Percentiles rank a stretch among this genome's conserved stretches.
Evolutionary conservation across 1,284 basidiomycete species (phyloP).

Genomic region (Tilletia indica): DNA sequence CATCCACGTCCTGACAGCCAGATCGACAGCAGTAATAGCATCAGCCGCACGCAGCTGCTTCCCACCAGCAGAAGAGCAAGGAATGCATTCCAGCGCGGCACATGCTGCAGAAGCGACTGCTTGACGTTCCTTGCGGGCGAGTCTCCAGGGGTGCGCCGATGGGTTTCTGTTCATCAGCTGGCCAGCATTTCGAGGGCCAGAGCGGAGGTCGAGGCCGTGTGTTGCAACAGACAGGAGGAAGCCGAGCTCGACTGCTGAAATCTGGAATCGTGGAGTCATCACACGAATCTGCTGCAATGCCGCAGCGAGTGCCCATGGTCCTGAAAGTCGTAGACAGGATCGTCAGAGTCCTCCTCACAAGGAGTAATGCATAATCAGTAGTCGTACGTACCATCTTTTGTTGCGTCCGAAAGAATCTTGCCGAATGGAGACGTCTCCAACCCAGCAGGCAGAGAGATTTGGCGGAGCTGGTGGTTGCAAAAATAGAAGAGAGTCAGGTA

Average conservation of each 20-base stretch:
- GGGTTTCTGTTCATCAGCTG: no score
- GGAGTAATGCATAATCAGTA: no score
- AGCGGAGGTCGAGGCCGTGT: background rate
- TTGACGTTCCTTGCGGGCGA: background rate
- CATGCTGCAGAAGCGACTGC: background rate
- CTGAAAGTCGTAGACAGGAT: background rate
- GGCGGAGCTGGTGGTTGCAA: no score
- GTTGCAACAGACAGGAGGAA: background rate
- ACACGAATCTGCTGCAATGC: background rate
- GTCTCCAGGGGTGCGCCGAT: constrained; percentile 2
- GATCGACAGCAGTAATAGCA: no score
- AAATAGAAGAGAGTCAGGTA: no score
- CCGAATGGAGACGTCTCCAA: background rate
- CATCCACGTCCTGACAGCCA: no score
- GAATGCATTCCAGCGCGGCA: no score
- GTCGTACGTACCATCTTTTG: background rate
- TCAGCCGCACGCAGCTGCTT: no score
- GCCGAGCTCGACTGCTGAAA: background rate
- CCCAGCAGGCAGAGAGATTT: no score
- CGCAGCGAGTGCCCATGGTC: constrained; percentile 6
- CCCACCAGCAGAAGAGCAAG: no score
- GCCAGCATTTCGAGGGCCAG: no score
- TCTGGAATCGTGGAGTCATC: background rate
- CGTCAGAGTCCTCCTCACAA: no score
- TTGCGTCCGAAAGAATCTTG: background rate